Evolutionary conservation across 495 filamentous ascomycete species (phyloP).

Genomic region (Podospora anserina): DNA sequence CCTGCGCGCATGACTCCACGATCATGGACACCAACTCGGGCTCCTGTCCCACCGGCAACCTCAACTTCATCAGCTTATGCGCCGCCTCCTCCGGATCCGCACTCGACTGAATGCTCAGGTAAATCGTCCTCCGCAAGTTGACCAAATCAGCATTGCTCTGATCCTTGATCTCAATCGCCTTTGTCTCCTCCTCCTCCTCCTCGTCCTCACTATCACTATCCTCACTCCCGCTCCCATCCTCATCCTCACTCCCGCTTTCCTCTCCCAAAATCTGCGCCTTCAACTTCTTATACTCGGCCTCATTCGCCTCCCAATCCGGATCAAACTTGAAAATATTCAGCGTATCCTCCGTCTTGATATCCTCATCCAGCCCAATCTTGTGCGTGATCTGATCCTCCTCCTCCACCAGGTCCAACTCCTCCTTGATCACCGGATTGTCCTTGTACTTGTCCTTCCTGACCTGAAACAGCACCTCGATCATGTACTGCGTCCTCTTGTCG

Average conservation of each 20-base stretch:
- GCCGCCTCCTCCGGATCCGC: constrained; percentile 92
- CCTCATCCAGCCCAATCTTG: constrained; percentile 69
- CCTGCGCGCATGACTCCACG: constrained; percentile 91
- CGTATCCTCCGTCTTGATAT: constrained; percentile 76
- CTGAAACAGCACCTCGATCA: constrained; percentile 98
- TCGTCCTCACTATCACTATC: constrained; percentile 69
- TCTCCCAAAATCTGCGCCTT: constrained; percentile 95
- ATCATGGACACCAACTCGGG: constrained; percentile 92
- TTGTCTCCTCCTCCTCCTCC: constrained; percentile 65
- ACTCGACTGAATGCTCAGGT: constrained; percentile 93
- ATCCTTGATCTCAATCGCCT: constrained; percentile 90
- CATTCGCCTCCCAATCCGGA: constrained; percentile 81
- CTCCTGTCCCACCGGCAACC: constrained; percentile 82
- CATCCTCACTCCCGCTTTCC: constrained; percentile 72
- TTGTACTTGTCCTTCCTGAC: constrained; percentile 95
- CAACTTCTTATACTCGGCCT: constrained; percentile 81
- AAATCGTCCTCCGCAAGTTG: constrained; percentile 89
- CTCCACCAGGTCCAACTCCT: constrained; percentile 92
- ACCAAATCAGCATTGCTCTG: constrained; percentile 94
- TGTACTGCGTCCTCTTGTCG: constrained; percentile 94
- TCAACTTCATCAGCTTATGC: constrained; percentile 92
- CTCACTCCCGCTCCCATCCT: constrained; percentile 65
- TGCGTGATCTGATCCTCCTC: constrained; percentile 98
- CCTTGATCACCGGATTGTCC: constrained; percentile 83
- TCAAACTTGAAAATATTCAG: constrained; percentile 97